A percentile compares a stretch with the other conserved stretches of the same genome.
Conservation (phyloP, 345 rosid genomes). For the Salix koriyanagi region DNA sequence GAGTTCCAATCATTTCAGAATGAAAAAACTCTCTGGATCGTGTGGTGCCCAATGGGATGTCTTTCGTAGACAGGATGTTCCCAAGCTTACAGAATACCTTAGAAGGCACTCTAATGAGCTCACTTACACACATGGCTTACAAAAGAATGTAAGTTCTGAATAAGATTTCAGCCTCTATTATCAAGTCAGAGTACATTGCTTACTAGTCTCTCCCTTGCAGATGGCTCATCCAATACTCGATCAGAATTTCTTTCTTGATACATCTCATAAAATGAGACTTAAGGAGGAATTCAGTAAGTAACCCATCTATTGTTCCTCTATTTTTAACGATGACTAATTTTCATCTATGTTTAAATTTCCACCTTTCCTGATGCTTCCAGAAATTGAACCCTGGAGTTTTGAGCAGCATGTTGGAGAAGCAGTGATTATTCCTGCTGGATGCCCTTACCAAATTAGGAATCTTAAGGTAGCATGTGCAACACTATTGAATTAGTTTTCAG, state of each 20-base stretch:
- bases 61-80: slow-evolving; percentile 83
- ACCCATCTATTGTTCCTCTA: background rate
- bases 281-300: slow-evolving; percentile 81
- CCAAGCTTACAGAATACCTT: slow-evolving; percentile 71
- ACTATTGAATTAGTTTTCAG: background rate
- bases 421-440: slow-evolving; percentile 85
- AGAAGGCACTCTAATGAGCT: slow-evolving; percentile 61
- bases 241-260: slow-evolving; percentile 76
- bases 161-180: background rate
- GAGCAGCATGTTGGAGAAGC: slow-evolving; percentile 95
- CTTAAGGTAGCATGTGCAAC: slow-evolving; percentile 46
- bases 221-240: slow-evolving; percentile 76
- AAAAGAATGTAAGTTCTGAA: slow-evolving; percentile 49
- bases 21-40: slow-evolving; percentile 34
- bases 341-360: background rate
- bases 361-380: slow-evolving; percentile 32
- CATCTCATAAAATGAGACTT: slow-evolving; percentile 67
- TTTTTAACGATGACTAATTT: background rate
- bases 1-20: slow-evolving; percentile 21
- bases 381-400: slow-evolving; percentile 91
- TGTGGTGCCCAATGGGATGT: slow-evolving; percentile 94
- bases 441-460: slow-evolving; percentile 85
- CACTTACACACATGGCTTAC: slow-evolving; percentile 26
- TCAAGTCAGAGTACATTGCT: slow-evolving; percentile 5
- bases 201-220: slow-evolving; percentile 36